A percentile compares a stretch with the other conserved stretches of the same genome.
These are phyloP conservation scores for Penicillium sumatraense DNA, from an alignment of 2,329 filamentous ascomycete genomes.

Conservation along the genomic window DNA sequence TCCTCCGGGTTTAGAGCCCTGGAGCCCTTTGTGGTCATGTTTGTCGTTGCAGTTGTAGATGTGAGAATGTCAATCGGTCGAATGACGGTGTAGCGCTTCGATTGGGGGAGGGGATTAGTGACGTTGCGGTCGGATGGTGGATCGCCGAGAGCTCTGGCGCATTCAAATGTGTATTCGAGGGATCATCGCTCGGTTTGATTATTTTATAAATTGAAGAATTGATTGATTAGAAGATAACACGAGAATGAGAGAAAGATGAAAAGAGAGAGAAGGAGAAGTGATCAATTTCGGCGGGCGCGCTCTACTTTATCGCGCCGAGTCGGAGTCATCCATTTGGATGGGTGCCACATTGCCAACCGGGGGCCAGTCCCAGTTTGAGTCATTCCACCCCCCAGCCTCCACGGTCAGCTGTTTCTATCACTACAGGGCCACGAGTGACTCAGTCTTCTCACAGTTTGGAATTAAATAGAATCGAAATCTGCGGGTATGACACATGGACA, in stretches of 20 bases:
- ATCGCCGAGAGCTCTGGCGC: constrained; percentile 39
- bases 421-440: constrained; percentile 10
- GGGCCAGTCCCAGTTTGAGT: constrained; percentile 6
- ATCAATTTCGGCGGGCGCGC: constrained; percentile 4
- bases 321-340: constrained; percentile 28
- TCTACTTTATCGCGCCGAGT: constrained; percentile 41
- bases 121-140: constrained; percentile 29
- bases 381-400: not conserved
- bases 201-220: not conserved
- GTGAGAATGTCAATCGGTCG: constrained; percentile 6
- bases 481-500: not conserved
- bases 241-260: not conserved
- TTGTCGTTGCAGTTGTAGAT: constrained; percentile 17
- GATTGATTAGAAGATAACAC: not conserved
- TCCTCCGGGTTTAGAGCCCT: constrained; percentile 73
- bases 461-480: not conserved
- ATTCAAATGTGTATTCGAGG: constrained; percentile 48
- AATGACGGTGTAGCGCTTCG: constrained; percentile 13
- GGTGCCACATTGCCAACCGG: no score
- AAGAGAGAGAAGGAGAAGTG: constrained; percentile 2
- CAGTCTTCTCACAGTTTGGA: not conserved
- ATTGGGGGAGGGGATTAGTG: constrained; percentile 16
- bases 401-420: constrained; percentile 1
- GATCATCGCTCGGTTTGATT: constrained; percentile 43
- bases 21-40: constrained; percentile 44